These are phyloP conservation scores for Podospora bellae-mahoneyi DNA, from an alignment of 495 filamentous ascomycete species.

Conservation along the genomic window DNA sequence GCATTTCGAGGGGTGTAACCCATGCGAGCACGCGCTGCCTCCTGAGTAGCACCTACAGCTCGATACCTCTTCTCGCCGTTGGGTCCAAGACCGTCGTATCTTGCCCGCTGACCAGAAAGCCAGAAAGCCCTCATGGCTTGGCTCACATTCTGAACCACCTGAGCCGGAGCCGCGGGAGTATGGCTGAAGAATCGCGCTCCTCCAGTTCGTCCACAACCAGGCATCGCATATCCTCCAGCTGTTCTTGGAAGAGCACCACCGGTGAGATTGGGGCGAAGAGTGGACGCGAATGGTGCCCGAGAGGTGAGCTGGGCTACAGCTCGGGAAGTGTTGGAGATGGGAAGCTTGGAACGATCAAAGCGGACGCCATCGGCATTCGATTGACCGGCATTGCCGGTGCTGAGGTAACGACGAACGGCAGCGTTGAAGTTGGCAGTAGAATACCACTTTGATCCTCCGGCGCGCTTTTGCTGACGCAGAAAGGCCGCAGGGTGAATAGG, in stretches of 20 bases:
- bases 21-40: conserved; percentile 64
- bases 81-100: conserved; percentile 70
- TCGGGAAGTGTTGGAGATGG: conserved; percentile 61
- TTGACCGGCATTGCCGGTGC: conserved; percentile 42
- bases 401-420: conserved; percentile 58
- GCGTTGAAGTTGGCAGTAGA: conserved; percentile 61
- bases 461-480: conserved; percentile 67
- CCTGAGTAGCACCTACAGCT: conserved; percentile 63
- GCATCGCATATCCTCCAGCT: conserved; percentile 78
- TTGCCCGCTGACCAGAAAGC: conserved; percentile 79
- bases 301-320: conserved; percentile 63
- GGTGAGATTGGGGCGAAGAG: conserved; percentile 87
- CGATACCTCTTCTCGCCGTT: conserved; percentile 75
- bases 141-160: conserved; percentile 93
- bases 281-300: conserved; percentile 83
- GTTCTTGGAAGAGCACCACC: conserved; percentile 82
- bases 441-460: conserved; percentile 57
- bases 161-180: conserved; percentile 73
- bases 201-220: conserved; percentile 63
- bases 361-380: conserved; percentile 35
- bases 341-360: conserved; percentile 61
- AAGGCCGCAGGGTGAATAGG: conserved; percentile 69
- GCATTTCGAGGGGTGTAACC: conserved; percentile 49
- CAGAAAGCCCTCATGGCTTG: conserved; percentile 85
- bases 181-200: conserved; percentile 88